phyloP scores from a whole-genome alignment of 1,139 yeast species.

The Candida glucosophila region DNA sequence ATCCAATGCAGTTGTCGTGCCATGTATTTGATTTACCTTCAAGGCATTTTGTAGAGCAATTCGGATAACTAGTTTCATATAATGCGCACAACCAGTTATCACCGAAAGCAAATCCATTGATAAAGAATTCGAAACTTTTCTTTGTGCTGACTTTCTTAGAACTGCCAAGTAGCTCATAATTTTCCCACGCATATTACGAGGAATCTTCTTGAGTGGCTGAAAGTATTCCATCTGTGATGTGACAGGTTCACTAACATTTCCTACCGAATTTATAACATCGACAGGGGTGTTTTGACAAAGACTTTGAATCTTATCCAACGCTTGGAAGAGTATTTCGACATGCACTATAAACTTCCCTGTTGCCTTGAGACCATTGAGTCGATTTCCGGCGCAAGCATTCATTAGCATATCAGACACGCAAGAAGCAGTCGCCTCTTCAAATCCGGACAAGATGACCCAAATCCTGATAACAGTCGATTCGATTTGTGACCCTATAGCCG shows the following conservation, averaged over 20 bases:
- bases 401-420: conserved; percentile 90
- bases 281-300: conserved; percentile 17
- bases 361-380: conserved; percentile 58
- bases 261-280: conserved; percentile 9
- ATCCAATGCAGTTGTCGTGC: conserved; percentile 56
- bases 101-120: conserved; percentile 58
- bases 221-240: conserved; percentile 9
- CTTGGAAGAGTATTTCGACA: conserved; percentile 68
- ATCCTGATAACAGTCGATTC: conserved; percentile 67
- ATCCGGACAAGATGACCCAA: conserved; percentile 84
- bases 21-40: conserved; percentile 50
- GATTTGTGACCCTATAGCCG: conserved; percentile 53
- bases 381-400: conserved; percentile 71
- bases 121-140: conserved; percentile 50
- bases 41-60: conserved; percentile 73
- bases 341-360: conserved; percentile 69
- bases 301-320: conserved; percentile 52
- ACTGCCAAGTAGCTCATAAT: conserved; percentile 70
- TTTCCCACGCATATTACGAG: conserved; percentile 79
- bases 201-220: conserved; percentile 53
- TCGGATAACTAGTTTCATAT: conserved; percentile 74
- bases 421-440: conserved; percentile 88
- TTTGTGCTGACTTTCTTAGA: conserved; percentile 47
- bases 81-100: conserved; percentile 90
- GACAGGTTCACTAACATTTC: conserved; percentile 2